A percentile compares a stretch with the other conserved stretches of the same genome.
phyloP scores from a whole-genome alignment of 1,139 yeast genomes.

The Candida sanyaensis region DNA sequence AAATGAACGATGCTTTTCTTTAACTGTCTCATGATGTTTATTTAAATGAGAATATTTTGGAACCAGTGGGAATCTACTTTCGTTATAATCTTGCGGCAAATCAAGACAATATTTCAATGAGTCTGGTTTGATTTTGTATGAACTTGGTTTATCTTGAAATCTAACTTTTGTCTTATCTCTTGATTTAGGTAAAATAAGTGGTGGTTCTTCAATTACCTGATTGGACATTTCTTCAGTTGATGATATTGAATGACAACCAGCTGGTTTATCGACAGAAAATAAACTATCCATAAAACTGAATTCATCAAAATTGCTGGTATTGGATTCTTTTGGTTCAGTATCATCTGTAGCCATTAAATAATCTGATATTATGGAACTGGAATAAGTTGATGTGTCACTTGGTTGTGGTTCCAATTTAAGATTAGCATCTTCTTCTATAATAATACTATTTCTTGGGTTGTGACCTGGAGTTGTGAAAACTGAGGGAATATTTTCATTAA shows the following conservation, averaged over 20 bases:
- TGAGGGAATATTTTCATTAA: constrained; percentile 2
- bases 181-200: constrained; percentile 5
- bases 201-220: not conserved
- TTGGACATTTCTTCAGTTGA: constrained; percentile 2
- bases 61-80: constrained; percentile 25
- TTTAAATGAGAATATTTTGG: not conserved
- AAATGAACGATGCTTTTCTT: constrained; percentile 3
- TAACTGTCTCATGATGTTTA: not conserved
- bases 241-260: not conserved
- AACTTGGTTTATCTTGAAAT: constrained; percentile 18
- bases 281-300: constrained; percentile 8
- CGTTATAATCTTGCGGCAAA: constrained; percentile 30
- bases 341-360: not conserved
- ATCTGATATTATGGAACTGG: not conserved
- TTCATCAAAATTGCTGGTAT: not conserved
- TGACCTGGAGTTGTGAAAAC: constrained; percentile 1
- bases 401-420: not conserved
- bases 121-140: constrained; percentile 24
- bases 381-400: not conserved
- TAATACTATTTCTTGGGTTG: not conserved
- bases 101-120: constrained; percentile 39
- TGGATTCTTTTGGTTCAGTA: not conserved
- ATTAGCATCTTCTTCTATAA: not conserved
- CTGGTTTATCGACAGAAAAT: constrained; percentile 2
- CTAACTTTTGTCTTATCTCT: not conserved